Percentiles rank a stretch among this genome's conserved stretches.
Evolutionary conservation across 495 filamentous ascomycete species (phyloP).

Genomic region (Penicillium malachiteum): DNA sequence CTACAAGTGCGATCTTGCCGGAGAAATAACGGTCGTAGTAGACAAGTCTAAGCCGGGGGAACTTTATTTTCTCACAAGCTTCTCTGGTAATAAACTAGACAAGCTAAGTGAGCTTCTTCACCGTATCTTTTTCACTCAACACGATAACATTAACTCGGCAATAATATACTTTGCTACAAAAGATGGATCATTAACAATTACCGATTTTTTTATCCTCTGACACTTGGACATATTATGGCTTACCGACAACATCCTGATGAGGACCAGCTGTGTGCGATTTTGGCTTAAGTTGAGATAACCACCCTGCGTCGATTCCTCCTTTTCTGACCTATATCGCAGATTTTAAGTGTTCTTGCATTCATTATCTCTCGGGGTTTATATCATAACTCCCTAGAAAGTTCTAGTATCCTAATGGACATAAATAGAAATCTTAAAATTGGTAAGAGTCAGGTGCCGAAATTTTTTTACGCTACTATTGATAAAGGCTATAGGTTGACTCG

Average conservation of each 20-base stretch:
- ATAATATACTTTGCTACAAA: slow-evolving; percentile 10
- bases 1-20: slow-evolving; percentile 21
- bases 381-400: slow-evolving; percentile 14
- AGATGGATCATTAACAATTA: slow-evolving; percentile 11
- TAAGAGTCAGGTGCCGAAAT: no score
- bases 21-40: no score
- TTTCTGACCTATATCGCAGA: no score
- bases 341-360: slow-evolving; percentile 15
- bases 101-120: no score
- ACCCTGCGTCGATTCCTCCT: no score
- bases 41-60: no score
- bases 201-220: slow-evolving; percentile 16
- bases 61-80: no score
- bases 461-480: no score
- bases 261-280: slow-evolving; percentile 16
- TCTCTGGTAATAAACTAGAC: no score
- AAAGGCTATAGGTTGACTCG: no score
- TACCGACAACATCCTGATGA: slow-evolving; percentile 17
- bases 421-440: slow-evolving; percentile 16
- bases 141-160: no score
- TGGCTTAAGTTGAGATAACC: slow-evolving; percentile 22
- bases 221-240: slow-evolving; percentile 17
- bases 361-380: slow-evolving; percentile 8
- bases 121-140: no score
- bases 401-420: slow-evolving; percentile 12